These are phyloP conservation scores for Piloderma croceum DNA, from an alignment of 768 basidiomycete genomes.

Conservation along the genomic window DNA sequence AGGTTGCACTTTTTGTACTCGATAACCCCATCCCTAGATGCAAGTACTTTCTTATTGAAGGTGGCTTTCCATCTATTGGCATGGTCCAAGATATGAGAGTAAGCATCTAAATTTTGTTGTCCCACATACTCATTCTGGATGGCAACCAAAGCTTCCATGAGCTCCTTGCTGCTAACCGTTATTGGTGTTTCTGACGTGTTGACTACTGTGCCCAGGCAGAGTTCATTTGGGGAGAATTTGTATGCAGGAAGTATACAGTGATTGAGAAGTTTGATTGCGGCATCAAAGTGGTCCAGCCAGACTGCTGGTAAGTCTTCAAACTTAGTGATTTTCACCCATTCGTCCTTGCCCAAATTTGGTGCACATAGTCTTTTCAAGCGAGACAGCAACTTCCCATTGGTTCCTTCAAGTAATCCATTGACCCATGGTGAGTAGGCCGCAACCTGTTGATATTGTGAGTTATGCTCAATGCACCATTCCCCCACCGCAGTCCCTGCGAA, in stretches of 20 bases:
- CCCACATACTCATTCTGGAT: slow-evolving; percentile 26
- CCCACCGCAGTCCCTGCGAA: slow-evolving; percentile 16
- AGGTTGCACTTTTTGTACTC: slow-evolving; percentile 22
- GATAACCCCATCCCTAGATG: slow-evolving; percentile 11
- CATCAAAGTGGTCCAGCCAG: slow-evolving; percentile 20
- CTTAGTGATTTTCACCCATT: slow-evolving; percentile 7
- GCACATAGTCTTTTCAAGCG: slow-evolving; percentile 15
- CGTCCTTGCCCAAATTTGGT: slow-evolving; percentile 15
- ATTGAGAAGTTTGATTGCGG: slow-evolving; percentile 18
- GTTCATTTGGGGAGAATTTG: slow-evolving; percentile 4
- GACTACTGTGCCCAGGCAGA: slow-evolving; percentile 11
- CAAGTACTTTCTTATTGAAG: slow-evolving; percentile 23
- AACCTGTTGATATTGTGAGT: slow-evolving; percentile 9
- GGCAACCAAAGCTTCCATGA: slow-evolving; percentile 18
- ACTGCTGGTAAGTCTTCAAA: slow-evolving; percentile 12
- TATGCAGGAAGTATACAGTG: slow-evolving; percentile 13
- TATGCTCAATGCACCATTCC: slow-evolving; percentile 8
- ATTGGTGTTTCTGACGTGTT: slow-evolving; percentile 11
- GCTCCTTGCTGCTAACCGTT: slow-evolving; percentile 10
- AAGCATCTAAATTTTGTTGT: slow-evolving; percentile 16
- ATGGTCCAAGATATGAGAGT: slow-evolving; percentile 13
- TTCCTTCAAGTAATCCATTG: slow-evolving; percentile 23
- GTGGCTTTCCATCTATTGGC: slow-evolving; percentile 18
- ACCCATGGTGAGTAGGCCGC: slow-evolving; percentile 24
- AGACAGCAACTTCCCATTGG: slow-evolving; percentile 17